phyloP scores from a whole-genome alignment of 139 green algal genomes.

The Coelastrella sp. region DNA sequence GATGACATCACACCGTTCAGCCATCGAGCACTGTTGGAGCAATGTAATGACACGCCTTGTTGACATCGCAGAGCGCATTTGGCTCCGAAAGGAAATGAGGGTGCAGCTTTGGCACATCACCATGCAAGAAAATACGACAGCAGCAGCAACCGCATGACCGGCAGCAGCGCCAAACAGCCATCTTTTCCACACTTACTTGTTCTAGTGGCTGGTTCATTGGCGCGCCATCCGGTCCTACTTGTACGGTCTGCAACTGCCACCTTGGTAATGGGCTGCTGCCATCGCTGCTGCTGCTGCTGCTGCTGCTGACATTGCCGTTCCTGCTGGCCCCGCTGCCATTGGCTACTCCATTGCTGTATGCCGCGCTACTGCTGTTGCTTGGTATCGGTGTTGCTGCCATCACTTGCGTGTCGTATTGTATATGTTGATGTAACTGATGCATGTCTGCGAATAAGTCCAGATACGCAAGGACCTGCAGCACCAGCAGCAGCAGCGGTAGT shows the following conservation, averaged over 20 bases:
- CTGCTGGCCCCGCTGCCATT: neutral
- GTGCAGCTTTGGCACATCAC: too few species aligned
- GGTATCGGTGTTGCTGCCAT: neutral
- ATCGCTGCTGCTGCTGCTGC: slow-evolving; percentile 10
- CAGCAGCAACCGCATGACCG: too few species aligned
- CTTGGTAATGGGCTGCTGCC: neutral
- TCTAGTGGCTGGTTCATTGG: neutral
- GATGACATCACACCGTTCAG: too few species aligned
- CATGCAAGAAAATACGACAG: too few species aligned
- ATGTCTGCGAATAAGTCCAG: slow-evolving; percentile 68
- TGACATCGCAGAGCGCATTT: too few species aligned
- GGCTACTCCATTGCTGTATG: neutral
- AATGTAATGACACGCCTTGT: too few species aligned
- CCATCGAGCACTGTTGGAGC: too few species aligned
- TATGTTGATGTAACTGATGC: slow-evolving; percentile 53
- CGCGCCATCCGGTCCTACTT: neutral
- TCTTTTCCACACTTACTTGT: neutral
- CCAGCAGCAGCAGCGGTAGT: neutral
- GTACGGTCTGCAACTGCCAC: slow-evolving; percentile 27
- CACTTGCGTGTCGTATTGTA: slow-evolving; percentile 60
- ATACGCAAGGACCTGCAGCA: slow-evolving; percentile 67
- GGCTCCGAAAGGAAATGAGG: too few species aligned
- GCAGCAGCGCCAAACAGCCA: too few species aligned
- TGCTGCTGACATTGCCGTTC: too few species aligned
- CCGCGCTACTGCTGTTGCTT: too few species aligned